phyloP scores from a whole-genome alignment of 176 grass and related monocot species.

The Carex cristatella region DNA sequence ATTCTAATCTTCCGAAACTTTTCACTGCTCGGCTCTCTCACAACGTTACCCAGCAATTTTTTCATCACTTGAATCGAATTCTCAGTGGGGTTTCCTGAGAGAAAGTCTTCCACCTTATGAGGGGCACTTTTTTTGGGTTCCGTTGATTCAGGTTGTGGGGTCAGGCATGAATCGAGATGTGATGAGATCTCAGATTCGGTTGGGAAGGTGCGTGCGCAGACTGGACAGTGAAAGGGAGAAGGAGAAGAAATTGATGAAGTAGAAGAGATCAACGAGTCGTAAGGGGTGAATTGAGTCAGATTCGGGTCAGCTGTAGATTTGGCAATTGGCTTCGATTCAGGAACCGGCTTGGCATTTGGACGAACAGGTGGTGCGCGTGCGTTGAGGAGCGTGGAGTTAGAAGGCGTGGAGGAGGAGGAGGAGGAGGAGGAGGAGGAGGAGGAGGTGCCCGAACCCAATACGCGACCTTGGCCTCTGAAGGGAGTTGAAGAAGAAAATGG shows the following conservation, averaged over 20 bases:
- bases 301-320: conserved; percentile 1
- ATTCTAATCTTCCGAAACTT: conserved; percentile 76
- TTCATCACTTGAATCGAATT: conserved; percentile 53
- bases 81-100: conserved; percentile 38
- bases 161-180: conserved; percentile 73
- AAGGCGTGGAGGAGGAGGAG: background rate
- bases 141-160: background rate
- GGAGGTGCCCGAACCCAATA: conserved; percentile 44
- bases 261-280: conserved; percentile 43
- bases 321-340: conserved; percentile 10
- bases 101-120: conserved; percentile 42
- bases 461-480: conserved; percentile 68
- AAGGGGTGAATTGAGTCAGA: conserved; percentile 36
- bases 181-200: conserved; percentile 50
- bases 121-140: conserved; percentile 23
- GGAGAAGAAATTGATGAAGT: conserved; percentile 6
- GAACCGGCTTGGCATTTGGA: conserved; percentile 27
- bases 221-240: conserved; percentile 40
- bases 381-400: conserved; percentile 29
- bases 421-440: background rate
- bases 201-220: conserved; percentile 44
- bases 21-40: conserved; percentile 52
- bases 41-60: conserved; percentile 61
- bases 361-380: conserved; percentile 26
- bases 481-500: conserved; percentile 48